Percentiles rank a stretch among this genome's conserved stretches.
Evolutionary conservation across 176 grass and related monocot genomes (phyloP).

Genomic region (Oryza officinalis): DNA sequence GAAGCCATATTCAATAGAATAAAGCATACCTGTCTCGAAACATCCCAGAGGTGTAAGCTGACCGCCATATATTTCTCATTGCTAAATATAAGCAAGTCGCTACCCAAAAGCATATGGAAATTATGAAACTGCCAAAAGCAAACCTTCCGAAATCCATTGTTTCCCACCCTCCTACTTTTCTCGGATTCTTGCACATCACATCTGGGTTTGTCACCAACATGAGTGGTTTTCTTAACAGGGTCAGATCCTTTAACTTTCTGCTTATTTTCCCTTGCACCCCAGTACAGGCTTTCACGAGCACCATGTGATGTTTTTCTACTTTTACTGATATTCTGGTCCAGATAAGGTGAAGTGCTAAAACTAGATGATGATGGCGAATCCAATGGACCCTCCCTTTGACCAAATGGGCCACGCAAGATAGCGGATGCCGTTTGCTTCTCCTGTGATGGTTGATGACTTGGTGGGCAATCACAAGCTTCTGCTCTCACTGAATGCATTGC

Average conservation of each 20-base stretch:
- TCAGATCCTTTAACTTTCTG: conserved; percentile 60
- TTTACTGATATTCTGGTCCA: conserved; percentile 48
- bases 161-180: conserved; percentile 76
- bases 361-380: conserved; percentile 50
- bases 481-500: conserved; percentile 97
- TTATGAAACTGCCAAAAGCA: conserved; percentile 96
- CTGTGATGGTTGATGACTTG: conserved; percentile 74
- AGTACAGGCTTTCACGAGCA: conserved; percentile 56
- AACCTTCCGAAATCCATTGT: conserved; percentile 89
- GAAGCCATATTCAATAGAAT: conserved; percentile 32
- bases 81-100: conserved; percentile 96
- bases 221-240: conserved; percentile 55
- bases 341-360: conserved; percentile 49
- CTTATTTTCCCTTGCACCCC: conserved; percentile 56
- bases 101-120: conserved; percentile 95
- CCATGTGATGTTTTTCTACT: conserved; percentile 56
- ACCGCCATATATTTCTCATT: conserved; percentile 96
- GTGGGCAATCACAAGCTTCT: conserved; percentile 98
- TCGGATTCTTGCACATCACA: conserved; percentile 85
- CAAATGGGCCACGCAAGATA: conserved; percentile 66
- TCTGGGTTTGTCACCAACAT: conserved; percentile 69
- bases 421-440: conserved; percentile 55
- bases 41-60: conserved; percentile 96
- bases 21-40: conserved; percentile 84
- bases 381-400: conserved; percentile 55